These are phyloP conservation scores for Arachis stenosperma DNA, from an alignment of 306 rosid species.

Conservation along the genomic window DNA sequence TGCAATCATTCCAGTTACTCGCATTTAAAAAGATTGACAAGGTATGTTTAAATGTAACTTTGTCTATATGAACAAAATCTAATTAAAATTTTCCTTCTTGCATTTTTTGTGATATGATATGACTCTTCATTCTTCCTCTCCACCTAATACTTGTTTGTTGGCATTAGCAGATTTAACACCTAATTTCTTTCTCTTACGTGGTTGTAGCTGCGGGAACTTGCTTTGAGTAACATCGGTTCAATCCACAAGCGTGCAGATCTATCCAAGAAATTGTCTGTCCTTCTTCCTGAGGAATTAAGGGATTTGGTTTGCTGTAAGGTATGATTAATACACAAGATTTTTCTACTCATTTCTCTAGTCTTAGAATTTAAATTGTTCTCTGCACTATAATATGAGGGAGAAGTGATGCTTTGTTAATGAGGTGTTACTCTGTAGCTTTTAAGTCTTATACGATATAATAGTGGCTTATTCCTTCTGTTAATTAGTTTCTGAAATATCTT, in stretches of 20 bases:
- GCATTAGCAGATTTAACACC: conserved; percentile 7
- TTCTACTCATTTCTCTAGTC: conserved; percentile 10
- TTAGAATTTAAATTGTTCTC: conserved; percentile 27
- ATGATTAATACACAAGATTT: conserved; percentile 18
- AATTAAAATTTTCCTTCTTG: not conserved
- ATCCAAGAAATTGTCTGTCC: conserved; percentile 84
- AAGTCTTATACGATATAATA: not conserved
- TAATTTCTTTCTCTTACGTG: conserved; percentile 34
- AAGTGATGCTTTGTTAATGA: not conserved
- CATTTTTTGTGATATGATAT: conserved; percentile 19
- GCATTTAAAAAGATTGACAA: conserved; percentile 83
- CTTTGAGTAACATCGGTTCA: conserved; percentile 85
- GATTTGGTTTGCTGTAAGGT: conserved; percentile 94
- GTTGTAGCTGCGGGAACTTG: conserved; percentile 80
- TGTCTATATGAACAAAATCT: conserved; percentile 12
- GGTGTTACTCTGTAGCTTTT: conserved; percentile 21
- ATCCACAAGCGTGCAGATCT: conserved; percentile 84
- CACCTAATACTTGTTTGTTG: conserved; percentile 28
- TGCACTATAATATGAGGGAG: conserved; percentile 3
- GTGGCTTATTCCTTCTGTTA: conserved; percentile 9
- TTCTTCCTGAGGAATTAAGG: conserved; percentile 73
- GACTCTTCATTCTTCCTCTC: conserved; percentile 11
- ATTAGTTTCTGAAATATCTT: conserved; percentile 3
- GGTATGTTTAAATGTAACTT: conserved; percentile 54
- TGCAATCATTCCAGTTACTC: conserved; percentile 86